These are phyloP conservation scores for Penicillium soppii DNA, from an alignment of 495 filamentous ascomycete genomes.

Conservation along the genomic window DNA sequence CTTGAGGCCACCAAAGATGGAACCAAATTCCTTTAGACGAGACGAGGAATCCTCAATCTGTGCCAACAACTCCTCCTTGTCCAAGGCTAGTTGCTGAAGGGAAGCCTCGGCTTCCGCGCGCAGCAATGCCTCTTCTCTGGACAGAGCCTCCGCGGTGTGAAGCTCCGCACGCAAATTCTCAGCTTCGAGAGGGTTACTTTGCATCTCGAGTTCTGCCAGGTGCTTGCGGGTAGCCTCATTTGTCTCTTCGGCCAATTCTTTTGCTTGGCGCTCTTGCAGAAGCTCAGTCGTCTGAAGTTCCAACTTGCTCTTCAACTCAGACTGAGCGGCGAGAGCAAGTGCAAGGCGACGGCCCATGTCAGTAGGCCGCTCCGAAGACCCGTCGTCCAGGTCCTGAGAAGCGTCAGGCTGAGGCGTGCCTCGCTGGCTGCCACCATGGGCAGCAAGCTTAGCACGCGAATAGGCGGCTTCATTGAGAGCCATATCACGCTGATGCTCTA, in stretches of 20 bases:
- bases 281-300: slow-evolving; percentile 68
- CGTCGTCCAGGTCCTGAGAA: slow-evolving; percentile 54
- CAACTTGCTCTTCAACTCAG: slow-evolving; percentile 68
- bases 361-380: slow-evolving; percentile 60
- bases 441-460: slow-evolving; percentile 88
- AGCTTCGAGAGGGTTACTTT: slow-evolving; percentile 75
- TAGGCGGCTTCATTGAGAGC: slow-evolving; percentile 92
- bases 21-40: slow-evolving; percentile 67
- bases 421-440: slow-evolving; percentile 68
- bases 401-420: slow-evolving; percentile 70
- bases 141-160: slow-evolving; percentile 69
- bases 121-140: slow-evolving; percentile 74
- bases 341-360: slow-evolving; percentile 85
- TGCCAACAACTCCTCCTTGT: slow-evolving; percentile 77
- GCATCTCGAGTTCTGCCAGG: slow-evolving; percentile 81
- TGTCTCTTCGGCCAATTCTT: slow-evolving; percentile 85
- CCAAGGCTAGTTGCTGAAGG: slow-evolving; percentile 70
- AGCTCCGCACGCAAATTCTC: slow-evolving; percentile 83
- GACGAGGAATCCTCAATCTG: slow-evolving; percentile 66
- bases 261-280: slow-evolving; percentile 73
- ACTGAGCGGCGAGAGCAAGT: slow-evolving; percentile 70
- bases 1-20: slow-evolving; percentile 70
- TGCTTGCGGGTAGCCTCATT: slow-evolving; percentile 78
- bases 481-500: slow-evolving; percentile 88
- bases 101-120: slow-evolving; percentile 73